Evolutionary conservation across 768 basidiomycete species (phyloP), one percentile per base, ranked within the genome.

Genomic region (Daedalea quercina): DNA sequence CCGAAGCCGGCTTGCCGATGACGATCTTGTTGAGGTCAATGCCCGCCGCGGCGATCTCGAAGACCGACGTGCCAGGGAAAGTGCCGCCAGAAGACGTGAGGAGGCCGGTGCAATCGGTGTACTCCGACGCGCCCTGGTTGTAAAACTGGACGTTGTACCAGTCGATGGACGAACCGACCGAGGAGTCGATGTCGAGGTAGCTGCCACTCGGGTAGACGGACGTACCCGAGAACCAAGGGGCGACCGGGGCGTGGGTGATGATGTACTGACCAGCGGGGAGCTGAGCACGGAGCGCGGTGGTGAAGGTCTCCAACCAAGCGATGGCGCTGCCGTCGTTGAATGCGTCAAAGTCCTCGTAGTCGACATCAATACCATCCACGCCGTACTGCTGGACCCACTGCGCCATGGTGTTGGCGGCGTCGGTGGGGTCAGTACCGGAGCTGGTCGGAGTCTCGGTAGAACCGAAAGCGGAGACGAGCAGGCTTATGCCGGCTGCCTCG

Each of bases 301-400:
- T 83, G 64, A 82, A 81, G 20, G 66, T 73, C 24, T 74, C 74
- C 22, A 82, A 65, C 81, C 81, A 82, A 22, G 76, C 59, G 11
- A 62, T 67, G 22, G 34, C 60, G 17, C 65, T 65, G 55, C 76
- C 70, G 22, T 53, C 45, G 56, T 69, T 61, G 40, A 67, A 60
- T 2, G 66, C 66, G 43, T 54, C 58, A 47, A 66, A 65, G 54
- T 67, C 65, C 79, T 83, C 85, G 60, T 87, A 88, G 64, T 88
- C 85, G 33, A 90, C 81, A 62, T 87, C 85, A 23, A 86, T 78
- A 45, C 86, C 86, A 58, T 87, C 85, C 17, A 88, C 67, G 45
- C 71, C 59, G 79, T 70, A 78, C 54, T 74, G 57, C 53, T 76
- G 79, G 9, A 87, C 85, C 71, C 75, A 89, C 12, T 75, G 75